Evolutionary conservation across 768 basidiomycete genomes (phyloP), one percentile per base, ranked within the genome.

Genomic region (Termitomyces sp.): DNA sequence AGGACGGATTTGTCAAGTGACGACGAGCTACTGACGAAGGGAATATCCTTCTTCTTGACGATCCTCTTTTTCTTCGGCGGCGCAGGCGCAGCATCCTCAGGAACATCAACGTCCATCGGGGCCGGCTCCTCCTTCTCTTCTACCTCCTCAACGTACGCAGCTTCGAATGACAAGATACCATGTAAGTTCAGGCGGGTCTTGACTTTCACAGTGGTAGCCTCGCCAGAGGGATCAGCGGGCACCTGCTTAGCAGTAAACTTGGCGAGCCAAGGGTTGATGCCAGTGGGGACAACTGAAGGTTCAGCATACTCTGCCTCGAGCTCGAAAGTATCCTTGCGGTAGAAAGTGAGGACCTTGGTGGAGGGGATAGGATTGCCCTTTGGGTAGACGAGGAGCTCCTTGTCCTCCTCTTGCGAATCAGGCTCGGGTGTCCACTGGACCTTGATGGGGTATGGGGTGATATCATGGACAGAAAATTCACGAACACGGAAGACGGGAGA

Each of bases 401-500:
- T 92, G 71, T 97, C 94, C 54, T 97, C 94, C 48, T 89, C 89
- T 0, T 87, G 81, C 64, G 94, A 93, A 8, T 81, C 74, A 50
- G 84, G 80, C 50, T 83, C 76, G 30, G 82, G 76, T 15, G 85
- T 83, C 97, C 97, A 98, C 48, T 84, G 82, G 56, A 96, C 86
- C 71, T 89, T 94, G 82, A 98, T 85, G 15, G 94, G 86, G 78
- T 91, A 97, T 45, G 84, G 78, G 55, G 86, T 81, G 73, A 91
- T 85, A 71, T 99, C 97, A 69, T 85, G 82, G 58, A 94, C 76
- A 66, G 84, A 78, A 80, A 99, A 99, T 60, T 98, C 95, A 62
- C 94, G 89, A 35, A 98, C 96, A 62, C 93, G 90, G 90, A 98
- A 99, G 52, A 94, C 87, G 64, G 97, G 97, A 33, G 94, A 97